A percentile compares a stretch with the other conserved stretches of the same genome.
Conservation (phyloP, 192 early-diverging fungal species). For the Coemansia sp. region DNA sequence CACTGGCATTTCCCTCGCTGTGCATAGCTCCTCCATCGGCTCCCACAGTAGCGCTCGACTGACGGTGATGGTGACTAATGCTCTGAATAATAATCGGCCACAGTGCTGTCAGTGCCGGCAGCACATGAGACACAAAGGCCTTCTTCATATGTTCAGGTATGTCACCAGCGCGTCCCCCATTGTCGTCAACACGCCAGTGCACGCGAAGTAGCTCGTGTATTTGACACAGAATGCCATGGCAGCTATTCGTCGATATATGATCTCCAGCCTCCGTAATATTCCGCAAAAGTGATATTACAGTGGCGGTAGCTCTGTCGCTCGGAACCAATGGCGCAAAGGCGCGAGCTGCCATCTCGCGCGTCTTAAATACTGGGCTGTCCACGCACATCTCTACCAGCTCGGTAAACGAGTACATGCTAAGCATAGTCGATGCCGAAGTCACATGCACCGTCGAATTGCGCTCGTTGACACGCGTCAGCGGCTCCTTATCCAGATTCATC, state of each 20-base stretch:
- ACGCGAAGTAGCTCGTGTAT: slow-evolving; percentile 67
- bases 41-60: neutral
- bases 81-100: slow-evolving; percentile 32
- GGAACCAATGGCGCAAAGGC: slow-evolving; percentile 75
- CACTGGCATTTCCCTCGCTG: neutral
- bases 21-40: too few species aligned
- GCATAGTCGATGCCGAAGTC: slow-evolving; percentile 45
- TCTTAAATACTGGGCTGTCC: slow-evolving; percentile 59
- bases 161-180: slow-evolving; percentile 4
- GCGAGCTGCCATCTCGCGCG: slow-evolving; percentile 82
- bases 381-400: slow-evolving; percentile 52
- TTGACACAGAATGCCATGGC: slow-evolving; percentile 76
- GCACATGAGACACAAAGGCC: slow-evolving; percentile 48
- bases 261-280: slow-evolving; percentile 52
- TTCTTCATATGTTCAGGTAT: slow-evolving; percentile 38
- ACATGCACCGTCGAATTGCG: slow-evolving; percentile 53
- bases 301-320: slow-evolving; percentile 46
- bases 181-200: slow-evolving; percentile 58
- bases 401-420: slow-evolving; percentile 54
- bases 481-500: slow-evolving; percentile 47
- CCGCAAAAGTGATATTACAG: slow-evolving; percentile 54
- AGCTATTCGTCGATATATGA: slow-evolving; percentile 60
- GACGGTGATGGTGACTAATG: neutral
- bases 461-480: slow-evolving; percentile 46
- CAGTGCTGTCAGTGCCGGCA: slow-evolving; percentile 38